Base-by-base conservation (phyloP, 1,284 basidiomycete genomes). In the Cerrena zonata region DNA sequence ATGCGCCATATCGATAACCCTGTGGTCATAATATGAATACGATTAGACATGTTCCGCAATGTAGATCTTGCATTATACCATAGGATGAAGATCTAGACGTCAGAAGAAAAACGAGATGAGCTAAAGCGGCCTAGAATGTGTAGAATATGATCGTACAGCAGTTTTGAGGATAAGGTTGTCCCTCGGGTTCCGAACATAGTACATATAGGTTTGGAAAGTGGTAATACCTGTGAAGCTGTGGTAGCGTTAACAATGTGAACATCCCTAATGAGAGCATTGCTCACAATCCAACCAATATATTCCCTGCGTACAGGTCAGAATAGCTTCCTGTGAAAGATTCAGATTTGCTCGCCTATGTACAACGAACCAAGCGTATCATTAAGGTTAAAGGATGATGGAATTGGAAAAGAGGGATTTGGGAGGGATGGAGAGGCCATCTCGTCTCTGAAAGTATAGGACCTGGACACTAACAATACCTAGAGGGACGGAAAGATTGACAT, bases 1-100 rank as follows among this genome's bases (percentile, higher is more conserved):
- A 23, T 49, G 47, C 4, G 42, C 34, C 12, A 39, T n/a, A 23
- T 49, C 47, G 13, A 49, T 41, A 15, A 30, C 38, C 47, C 47
- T 49, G 13, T 7, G 42, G 19, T n/a, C 19, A 49, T 18, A 15
- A 38, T 30, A 38, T 19, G 12, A 36, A 12, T 4, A 18, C n/a
- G 22, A 34, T 13, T 4, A 24, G 13, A 13, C 5, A 12, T 4
- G 30, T 5, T 27, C 27, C 5, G 4, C 23, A 21, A 7, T 11
- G 10, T 15, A 15, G 10, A 13, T 12, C 4, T 11, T 12, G 30
- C 30, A 34, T 34, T 15, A 22, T 22, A 48, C 46, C 46, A 48
- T 21, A 48, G 46, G 19, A 48, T 39, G 15, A 34, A 19, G 34
- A 48, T 34, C 46, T 48, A 7, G 30, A 7, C 7, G 15, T 34